These are phyloP conservation scores for Tetrahymena malaccensis DNA, from an alignment of 73 alveolate genomes.

Conservation along the genomic window DNA sequence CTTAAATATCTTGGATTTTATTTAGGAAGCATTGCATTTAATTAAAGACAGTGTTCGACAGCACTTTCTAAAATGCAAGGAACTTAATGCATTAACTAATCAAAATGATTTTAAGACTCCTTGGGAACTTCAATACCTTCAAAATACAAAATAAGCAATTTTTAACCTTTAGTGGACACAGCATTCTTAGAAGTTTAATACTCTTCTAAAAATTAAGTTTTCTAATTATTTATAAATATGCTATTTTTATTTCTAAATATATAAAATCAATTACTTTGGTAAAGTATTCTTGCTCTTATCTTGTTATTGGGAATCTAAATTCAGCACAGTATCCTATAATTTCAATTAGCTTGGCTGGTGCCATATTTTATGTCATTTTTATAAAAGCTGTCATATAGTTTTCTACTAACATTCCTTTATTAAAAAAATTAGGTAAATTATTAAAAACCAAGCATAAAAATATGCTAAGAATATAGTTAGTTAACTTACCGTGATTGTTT, in stretches of 20 bases:
- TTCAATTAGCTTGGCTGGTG: neutral
- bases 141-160: neutral
- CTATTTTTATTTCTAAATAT: neutral
- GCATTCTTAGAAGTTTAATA: neutral
- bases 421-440: neutral
- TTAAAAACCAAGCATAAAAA: neutral
- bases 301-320: neutral
- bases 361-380: neutral
- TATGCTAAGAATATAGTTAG: no score
- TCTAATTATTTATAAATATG: neutral
- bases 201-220: neutral
- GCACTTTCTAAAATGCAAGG: neutral
- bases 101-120: neutral
- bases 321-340: neutral
- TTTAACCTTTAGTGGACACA: neutral
- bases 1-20: neutral
- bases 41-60: neutral
- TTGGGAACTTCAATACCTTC: neutral
- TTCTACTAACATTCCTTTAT: neutral
- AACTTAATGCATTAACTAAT: neutral
- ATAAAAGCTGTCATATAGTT: neutral
- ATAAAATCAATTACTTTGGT: neutral
- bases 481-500: neutral
- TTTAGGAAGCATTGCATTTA: neutral
- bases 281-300: neutral